A percentile compares a stretch with the other conserved stretches of the same genome.
Evolutionary conservation across 441 rosid genomes (phyloP).

Genomic region (Gossypium trilobum): DNA sequence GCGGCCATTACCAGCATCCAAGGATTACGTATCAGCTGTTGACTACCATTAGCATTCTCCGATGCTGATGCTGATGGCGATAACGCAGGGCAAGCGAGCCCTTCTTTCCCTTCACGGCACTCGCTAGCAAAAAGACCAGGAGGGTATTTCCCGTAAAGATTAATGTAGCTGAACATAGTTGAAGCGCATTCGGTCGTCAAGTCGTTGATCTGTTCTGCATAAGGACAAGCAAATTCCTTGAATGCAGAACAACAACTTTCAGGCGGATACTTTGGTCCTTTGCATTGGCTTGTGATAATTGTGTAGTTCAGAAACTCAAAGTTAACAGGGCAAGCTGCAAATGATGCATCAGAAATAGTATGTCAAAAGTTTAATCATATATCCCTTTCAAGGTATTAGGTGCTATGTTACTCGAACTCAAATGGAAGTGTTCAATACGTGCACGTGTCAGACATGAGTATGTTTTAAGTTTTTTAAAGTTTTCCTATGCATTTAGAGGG

Average conservation of each 20-base stretch:
- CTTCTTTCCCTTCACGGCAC: slow-evolving; percentile 49
- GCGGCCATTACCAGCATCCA: slow-evolving; percentile 21
- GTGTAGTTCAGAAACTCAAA: slow-evolving; percentile 62
- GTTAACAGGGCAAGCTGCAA: slow-evolving; percentile 47
- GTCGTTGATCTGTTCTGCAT: slow-evolving; percentile 43
- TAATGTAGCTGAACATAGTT: slow-evolving; percentile 79
- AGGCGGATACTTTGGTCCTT: slow-evolving; percentile 53
- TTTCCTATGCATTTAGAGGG: neutral
- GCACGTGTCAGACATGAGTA: too few relatives aligned
- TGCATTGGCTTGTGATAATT: slow-evolving; percentile 49
- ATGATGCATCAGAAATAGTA: neutral
- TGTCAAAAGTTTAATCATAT: neutral
- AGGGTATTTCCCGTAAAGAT: slow-evolving; percentile 67
- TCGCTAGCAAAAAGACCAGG: slow-evolving; percentile 68
- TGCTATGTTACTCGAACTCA: neutral
- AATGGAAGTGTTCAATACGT: neutral
- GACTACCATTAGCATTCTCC: slow-evolving; percentile 20
- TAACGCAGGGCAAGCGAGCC: slow-evolving; percentile 46
- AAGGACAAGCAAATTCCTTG: slow-evolving; percentile 76
- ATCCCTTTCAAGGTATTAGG: neutral
- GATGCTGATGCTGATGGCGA: slow-evolving; percentile 28
- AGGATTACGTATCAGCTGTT: slow-evolving; percentile 8
- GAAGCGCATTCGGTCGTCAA: slow-evolving; percentile 55
- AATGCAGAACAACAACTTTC: slow-evolving; percentile 49
- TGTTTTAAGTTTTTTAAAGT: too few relatives aligned